Conservation (phyloP, 2,329 filamentous ascomycete species). For the Nakataea oryzae region DNA sequence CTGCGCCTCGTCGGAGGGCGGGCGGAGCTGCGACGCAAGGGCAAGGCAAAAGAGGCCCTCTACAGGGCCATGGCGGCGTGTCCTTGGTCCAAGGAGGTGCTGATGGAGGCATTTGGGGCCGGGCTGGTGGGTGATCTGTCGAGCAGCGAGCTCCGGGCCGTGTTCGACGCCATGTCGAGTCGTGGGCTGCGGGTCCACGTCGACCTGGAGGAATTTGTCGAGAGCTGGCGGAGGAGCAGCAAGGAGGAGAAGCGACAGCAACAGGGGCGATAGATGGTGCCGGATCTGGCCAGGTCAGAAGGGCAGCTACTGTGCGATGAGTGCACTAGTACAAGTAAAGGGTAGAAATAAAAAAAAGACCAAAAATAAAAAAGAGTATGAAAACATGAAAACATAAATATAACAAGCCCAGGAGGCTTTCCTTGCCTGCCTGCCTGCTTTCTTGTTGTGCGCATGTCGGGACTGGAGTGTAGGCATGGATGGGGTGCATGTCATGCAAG, state of each 20-base stretch:
- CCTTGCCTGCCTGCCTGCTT: no score
- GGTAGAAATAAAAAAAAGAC: no score
- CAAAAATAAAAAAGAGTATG: neutral
- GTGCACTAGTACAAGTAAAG: neutral
- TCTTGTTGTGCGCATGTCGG: no score
- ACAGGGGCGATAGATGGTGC: neutral
- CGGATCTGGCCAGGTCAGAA: no score
- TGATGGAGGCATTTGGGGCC: slow-evolving; percentile 37
- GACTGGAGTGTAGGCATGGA: no score
- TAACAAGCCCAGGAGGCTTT: no score
- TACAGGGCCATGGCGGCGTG: slow-evolving; percentile 36
- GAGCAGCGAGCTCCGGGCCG: slow-evolving; percentile 34
- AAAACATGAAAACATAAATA: no score
- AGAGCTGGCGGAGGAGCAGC: slow-evolving; percentile 3
- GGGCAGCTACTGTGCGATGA: no score
- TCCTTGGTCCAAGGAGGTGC: slow-evolving; percentile 36
- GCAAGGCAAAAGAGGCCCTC: slow-evolving; percentile 35
- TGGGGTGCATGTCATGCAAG: no score
- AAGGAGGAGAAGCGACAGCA: no score
- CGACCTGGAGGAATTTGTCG: slow-evolving; percentile 8
- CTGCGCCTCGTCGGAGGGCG: slow-evolving; percentile 31
- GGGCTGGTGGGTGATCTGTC: slow-evolving; percentile 25
- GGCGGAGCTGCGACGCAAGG: slow-evolving; percentile 24
- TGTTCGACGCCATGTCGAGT: slow-evolving; percentile 15
- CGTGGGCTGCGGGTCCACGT: slow-evolving; percentile 12